phyloP scores from a whole-genome alignment of 257 asterid species.

The Eustoma russellianum region DNA sequence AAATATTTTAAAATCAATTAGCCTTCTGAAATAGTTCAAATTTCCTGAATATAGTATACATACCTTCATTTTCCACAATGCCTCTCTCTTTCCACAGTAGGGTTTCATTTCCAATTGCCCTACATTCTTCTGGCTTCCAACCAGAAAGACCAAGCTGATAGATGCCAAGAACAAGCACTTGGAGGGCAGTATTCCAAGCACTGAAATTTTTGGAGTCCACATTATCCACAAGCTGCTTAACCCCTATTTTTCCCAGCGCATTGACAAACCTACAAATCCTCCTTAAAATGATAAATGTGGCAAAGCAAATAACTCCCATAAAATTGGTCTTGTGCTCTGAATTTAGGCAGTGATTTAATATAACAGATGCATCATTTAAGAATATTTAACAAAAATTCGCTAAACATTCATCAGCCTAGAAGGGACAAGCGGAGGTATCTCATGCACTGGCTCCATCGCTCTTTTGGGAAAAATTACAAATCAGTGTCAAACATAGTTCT shows the following conservation, averaged over 20 bases:
- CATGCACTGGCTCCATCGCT: no score
- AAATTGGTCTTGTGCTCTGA: no score
- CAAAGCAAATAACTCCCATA: no score
- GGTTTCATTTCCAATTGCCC: slow-evolving; percentile 62
- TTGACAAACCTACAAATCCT: slow-evolving; percentile 56
- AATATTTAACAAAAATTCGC: no score
- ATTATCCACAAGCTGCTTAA: slow-evolving; percentile 52
- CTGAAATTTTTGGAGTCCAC: slow-evolving; percentile 36
- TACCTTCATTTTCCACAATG: slow-evolving; percentile 72
- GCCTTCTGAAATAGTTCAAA: no score
- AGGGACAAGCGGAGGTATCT: no score
- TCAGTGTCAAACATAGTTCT: no score
- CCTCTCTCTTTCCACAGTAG: slow-evolving; percentile 70
- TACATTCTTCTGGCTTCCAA: slow-evolving; percentile 85
- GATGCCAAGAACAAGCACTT: slow-evolving; percentile 54
- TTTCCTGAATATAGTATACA: neutral
- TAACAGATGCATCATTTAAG: no score
- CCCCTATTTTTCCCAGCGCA: slow-evolving; percentile 67
- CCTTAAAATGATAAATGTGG: neutral
- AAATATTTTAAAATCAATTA: no score
- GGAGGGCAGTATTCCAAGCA: slow-evolving; percentile 66
- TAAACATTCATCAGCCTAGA: no score
- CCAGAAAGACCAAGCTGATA: slow-evolving; percentile 76
- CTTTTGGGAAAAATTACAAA: no score
- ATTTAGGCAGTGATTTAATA: no score